Evolutionary conservation across 139 green algal genomes (phyloP).

Genomic region (Chlorella vulgaris): DNA sequence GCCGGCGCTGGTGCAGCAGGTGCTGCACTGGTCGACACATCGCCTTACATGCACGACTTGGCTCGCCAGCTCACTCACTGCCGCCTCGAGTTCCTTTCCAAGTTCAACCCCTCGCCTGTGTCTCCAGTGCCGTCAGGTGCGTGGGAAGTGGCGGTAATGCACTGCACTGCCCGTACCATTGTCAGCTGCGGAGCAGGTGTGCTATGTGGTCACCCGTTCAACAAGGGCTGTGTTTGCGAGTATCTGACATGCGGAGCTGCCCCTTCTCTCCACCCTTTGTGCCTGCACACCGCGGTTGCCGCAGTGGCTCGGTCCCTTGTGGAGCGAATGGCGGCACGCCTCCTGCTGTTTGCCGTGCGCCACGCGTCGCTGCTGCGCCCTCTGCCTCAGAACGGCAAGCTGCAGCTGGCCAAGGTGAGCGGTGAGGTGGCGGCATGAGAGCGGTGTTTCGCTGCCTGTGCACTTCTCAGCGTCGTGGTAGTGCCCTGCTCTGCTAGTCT

Average conservation of each 20-base stretch:
- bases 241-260: no score
- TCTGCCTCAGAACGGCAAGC: conserved; percentile 68
- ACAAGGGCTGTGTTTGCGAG: no score
- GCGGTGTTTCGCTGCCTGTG: not conserved
- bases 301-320: conserved; percentile 61
- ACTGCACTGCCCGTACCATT: no score
- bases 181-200: no score
- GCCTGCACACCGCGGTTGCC: no score
- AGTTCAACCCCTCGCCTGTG: conserved; percentile 51
- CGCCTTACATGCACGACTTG: conserved; percentile 72
- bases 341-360: conserved; percentile 90
- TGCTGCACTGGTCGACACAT: conserved; percentile 55
- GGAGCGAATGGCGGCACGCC: conserved; percentile 77
- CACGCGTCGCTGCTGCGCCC: conserved; percentile 84
- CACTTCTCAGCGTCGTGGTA: not conserved
- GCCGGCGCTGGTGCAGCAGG: not conserved
- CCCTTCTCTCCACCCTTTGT: no score
- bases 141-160: not conserved
- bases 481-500: not conserved
- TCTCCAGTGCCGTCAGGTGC: conserved; percentile 17
- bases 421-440: not conserved
- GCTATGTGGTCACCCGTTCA: no score
- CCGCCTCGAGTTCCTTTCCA: conserved; percentile 64
- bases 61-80: conserved; percentile 66
- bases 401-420: conserved; percentile 70